Conservation (phyloP, 1,284 basidiomycete species). For the Naganishia sp. region DNA sequence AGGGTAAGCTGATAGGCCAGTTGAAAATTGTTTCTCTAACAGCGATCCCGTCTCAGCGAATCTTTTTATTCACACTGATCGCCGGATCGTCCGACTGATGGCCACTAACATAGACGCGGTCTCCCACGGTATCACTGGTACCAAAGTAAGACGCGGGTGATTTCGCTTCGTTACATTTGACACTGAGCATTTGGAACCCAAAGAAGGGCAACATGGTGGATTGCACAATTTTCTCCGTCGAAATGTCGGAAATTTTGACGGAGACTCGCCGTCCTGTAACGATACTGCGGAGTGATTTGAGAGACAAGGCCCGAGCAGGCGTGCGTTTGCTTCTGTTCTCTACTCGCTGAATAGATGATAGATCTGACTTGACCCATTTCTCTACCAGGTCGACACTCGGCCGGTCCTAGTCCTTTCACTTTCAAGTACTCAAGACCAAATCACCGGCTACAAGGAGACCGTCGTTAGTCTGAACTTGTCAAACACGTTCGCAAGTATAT, state of each 20-base stretch:
- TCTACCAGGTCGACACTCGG: conserved; percentile 8
- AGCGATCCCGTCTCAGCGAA: not conserved
- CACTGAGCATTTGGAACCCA: not conserved
- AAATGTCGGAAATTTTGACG: conserved; percentile 8
- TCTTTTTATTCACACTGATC: conserved; percentile 5
- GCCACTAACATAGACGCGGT: conserved; percentile 67
- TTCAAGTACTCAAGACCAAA: conserved; percentile 8
- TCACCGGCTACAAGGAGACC: conserved; percentile 71
- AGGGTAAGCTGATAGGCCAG: not conserved
- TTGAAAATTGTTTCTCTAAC: not conserved
- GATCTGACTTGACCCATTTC: not conserved
- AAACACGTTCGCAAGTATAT: conserved; percentile 14
- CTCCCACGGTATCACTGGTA: conserved; percentile 60
- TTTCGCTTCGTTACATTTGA: not conserved
- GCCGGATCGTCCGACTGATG: conserved; percentile 45
- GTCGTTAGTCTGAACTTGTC: conserved; percentile 66
- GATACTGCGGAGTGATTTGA: conserved; percentile 15
- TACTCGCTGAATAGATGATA: too few relatives aligned
- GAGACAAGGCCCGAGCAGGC: conserved; percentile 5
- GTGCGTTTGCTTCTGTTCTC: not conserved
- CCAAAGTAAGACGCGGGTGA: not conserved
- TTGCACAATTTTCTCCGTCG: conserved; percentile 15
- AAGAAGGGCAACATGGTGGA: conserved; percentile 15
- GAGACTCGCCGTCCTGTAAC: not conserved
- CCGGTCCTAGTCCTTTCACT: conserved; percentile 7